phyloP scores from a whole-genome alignment of 2,329 filamentous ascomycete species.

The Neoscytalidium dimidiatum region DNA sequence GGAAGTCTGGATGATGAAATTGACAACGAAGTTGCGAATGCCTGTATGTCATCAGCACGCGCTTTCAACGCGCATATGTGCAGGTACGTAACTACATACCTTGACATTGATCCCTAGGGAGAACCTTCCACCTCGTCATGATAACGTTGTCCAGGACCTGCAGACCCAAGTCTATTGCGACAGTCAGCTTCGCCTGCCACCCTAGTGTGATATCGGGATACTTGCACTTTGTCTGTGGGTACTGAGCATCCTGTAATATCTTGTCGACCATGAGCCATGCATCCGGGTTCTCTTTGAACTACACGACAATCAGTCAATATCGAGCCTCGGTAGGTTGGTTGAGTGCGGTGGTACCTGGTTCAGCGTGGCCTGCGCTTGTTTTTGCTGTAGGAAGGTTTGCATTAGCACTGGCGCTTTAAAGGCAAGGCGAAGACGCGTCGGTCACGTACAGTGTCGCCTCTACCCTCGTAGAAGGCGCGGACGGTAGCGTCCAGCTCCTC shows the following conservation, averaged over 20 bases:
- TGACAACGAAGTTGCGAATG: constrained; percentile 98
- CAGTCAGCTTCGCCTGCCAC: constrained; percentile 23
- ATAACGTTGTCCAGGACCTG: constrained; percentile 98
- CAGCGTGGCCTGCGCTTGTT: constrained; percentile 87
- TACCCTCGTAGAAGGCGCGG: constrained; percentile 95
- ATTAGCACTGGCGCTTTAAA: constrained; percentile 31
- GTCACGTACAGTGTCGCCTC: constrained; percentile 81
- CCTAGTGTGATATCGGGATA: constrained; percentile 26
- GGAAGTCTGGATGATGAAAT: constrained; percentile 95
- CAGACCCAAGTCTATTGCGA: constrained; percentile 73
- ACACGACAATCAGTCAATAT: constrained; percentile 22
- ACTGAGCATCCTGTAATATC: constrained; percentile 89
- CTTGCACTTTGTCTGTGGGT: constrained; percentile 95
- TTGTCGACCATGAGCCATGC: constrained; percentile 97
- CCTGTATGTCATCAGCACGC: constrained; percentile 55
- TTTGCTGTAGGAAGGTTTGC: constrained; percentile 67
- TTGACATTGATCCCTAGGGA: constrained; percentile 94
- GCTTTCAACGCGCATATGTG: neutral
- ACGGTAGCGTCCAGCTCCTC: constrained; percentile 95
- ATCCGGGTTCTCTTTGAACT: constrained; percentile 99
- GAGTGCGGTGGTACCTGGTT: constrained; percentile 71
- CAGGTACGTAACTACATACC: constrained; percentile 53
- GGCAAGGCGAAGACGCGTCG: constrained; percentile 12
- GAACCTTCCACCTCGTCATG: constrained; percentile 97
- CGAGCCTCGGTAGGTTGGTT: constrained; percentile 14